Conservation (phyloP, 2,329 filamentous ascomycete species). For the Colletotrichum sp. region DNA sequence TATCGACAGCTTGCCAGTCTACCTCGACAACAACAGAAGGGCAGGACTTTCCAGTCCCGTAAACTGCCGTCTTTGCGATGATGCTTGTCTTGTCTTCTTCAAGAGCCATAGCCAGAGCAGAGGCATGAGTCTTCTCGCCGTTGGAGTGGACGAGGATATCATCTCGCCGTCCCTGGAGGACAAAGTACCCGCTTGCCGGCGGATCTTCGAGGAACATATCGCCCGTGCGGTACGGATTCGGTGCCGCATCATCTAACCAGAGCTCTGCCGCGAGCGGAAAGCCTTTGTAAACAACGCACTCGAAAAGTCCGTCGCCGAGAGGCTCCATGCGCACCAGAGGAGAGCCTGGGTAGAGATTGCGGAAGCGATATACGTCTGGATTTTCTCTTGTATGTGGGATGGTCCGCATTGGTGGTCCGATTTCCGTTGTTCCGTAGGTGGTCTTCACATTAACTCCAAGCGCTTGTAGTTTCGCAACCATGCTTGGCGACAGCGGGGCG, state of each 20-base stretch:
- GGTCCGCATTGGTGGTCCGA: not conserved
- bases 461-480: not conserved
- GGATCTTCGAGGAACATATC: slow-evolving; percentile 6
- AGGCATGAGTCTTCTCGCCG: slow-evolving; percentile 4
- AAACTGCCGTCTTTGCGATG: not conserved
- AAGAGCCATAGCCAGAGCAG: not conserved
- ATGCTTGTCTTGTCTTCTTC: not conserved
- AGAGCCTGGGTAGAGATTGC: slow-evolving; percentile 8
- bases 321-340: not conserved
- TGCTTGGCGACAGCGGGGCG: not conserved
- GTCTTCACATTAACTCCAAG: slow-evolving; percentile 14
- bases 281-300: slow-evolving; percentile 4
- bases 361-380: slow-evolving; percentile 9
- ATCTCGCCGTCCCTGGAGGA: slow-evolving; percentile 5
- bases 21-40: slow-evolving; percentile 2
- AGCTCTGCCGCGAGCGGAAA: slow-evolving; percentile 9
- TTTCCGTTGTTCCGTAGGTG: slow-evolving; percentile 10
- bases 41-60: not conserved
- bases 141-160: slow-evolving; percentile 1
- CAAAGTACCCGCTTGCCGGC: not conserved
- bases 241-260: not conserved
- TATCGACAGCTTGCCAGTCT: not conserved
- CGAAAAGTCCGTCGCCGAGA: not conserved
- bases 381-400: slow-evolving; percentile 13
- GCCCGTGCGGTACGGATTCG: slow-evolving; percentile 3